Evolutionary conservation across 1,284 basidiomycete genomes (phyloP).

Genomic region (Austroboletus niveus): DNA sequence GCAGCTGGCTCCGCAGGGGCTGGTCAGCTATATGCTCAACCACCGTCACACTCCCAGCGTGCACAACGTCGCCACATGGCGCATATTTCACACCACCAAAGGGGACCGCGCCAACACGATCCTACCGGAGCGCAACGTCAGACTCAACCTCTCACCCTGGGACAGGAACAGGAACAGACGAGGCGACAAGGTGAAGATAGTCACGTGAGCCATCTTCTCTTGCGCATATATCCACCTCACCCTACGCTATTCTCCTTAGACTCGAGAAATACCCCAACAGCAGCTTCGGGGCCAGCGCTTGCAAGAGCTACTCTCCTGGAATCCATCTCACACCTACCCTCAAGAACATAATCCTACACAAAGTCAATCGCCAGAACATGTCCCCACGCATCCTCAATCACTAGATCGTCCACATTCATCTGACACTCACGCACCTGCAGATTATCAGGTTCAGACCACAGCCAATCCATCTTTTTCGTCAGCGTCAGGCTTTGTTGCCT

Average conservation of each 20-base stretch:
- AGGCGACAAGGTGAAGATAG: background rate
- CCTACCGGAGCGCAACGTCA: background rate
- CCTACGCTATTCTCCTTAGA: background rate
- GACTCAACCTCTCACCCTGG: background rate
- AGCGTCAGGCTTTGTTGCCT: background rate
- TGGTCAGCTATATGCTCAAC: background rate
- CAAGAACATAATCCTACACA: background rate
- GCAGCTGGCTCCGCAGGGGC: background rate
- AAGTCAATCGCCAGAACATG: constrained; percentile 3
- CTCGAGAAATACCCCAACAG: constrained; percentile 3
- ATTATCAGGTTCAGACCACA: constrained; percentile 1
- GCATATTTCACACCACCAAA: constrained; percentile 15
- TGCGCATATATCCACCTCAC: background rate
- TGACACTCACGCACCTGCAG: background rate
- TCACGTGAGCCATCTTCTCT: constrained; percentile 5
- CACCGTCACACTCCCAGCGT: constrained; percentile 1
- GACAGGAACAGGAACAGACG: background rate
- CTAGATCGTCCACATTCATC: constrained; percentile 1
- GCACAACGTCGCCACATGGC: constrained; percentile 10
- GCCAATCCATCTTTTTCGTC: constrained; percentile 8
- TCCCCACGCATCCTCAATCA: background rate
- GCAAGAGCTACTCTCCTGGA: constrained; percentile 26
- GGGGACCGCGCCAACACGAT: background rate
- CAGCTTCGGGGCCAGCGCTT: constrained; percentile 21
- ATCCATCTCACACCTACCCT: constrained; percentile 1